Evolutionary conservation across 108 stramenopile genomes (phyloP).

Genomic region (Mediolabrus comicus): DNA sequence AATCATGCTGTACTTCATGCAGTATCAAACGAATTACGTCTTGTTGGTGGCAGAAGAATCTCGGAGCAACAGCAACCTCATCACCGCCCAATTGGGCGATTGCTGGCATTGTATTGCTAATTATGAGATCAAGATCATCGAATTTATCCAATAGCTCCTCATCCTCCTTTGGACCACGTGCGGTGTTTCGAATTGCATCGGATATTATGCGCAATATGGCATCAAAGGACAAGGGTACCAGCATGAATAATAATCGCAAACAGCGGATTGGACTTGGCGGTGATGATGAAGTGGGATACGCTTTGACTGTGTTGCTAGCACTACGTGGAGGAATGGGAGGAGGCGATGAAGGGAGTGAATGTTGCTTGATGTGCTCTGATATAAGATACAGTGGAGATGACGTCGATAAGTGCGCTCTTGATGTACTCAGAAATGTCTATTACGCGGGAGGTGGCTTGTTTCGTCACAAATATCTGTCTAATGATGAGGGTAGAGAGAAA

Average conservation of each 20-base stretch:
- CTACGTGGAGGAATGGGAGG: constrained; percentile 13
- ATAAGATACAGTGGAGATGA: neutral
- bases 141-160: constrained; percentile 8
- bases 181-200: constrained; percentile 35
- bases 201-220: constrained; percentile 14
- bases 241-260: neutral
- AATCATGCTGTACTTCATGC: constrained; percentile 27
- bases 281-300: constrained; percentile 22
- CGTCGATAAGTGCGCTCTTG: constrained; percentile 17
- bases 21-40: constrained; percentile 2
- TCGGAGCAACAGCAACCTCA: neutral
- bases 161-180: constrained; percentile 24
- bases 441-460: constrained; percentile 19
- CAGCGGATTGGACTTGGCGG: neutral
- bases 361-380: constrained; percentile 16
- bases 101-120: constrained; percentile 31
- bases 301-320: constrained; percentile 18
- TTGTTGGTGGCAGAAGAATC: neutral
- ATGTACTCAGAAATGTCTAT: constrained; percentile 25
- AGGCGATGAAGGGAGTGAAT: neutral
- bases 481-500: neutral
- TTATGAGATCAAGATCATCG: constrained; percentile 30
- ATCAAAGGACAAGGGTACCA: neutral
- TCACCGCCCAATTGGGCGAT: constrained; percentile 25
- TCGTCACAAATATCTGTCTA: neutral